These are phyloP conservation scores for Psilocybe mexicana DNA, from an alignment of 1,284 basidiomycete genomes.

Conservation along the genomic window DNA sequence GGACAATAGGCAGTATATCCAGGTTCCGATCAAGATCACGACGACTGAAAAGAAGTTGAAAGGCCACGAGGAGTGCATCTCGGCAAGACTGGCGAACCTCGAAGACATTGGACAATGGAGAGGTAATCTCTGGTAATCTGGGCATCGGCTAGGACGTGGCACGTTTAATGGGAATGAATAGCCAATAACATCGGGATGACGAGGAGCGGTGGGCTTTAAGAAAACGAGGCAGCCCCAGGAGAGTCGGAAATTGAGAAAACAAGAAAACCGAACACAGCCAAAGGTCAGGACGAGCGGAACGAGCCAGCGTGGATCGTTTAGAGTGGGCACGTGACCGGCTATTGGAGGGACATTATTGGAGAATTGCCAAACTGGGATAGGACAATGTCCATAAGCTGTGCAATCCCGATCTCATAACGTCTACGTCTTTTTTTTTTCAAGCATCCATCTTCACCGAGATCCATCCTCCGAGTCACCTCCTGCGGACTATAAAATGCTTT, in stretches of 20 bases:
- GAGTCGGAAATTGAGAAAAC: conserved; percentile 23
- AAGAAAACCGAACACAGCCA: conserved; percentile 20
- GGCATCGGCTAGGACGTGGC: background rate
- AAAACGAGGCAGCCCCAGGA: conserved; percentile 15
- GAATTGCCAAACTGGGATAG: conserved; percentile 6
- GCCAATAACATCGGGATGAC: background rate
- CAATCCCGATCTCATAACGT: background rate
- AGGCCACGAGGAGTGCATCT: conserved; percentile 5
- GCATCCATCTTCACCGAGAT: conserved; percentile 14
- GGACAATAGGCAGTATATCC: conserved; percentile 1
- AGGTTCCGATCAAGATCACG: conserved; percentile 8
- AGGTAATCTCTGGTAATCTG: background rate
- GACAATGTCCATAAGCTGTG: conserved; percentile 7
- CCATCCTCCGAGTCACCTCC: conserved; percentile 19
- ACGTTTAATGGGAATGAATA: background rate
- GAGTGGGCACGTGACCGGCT: conserved; percentile 22
- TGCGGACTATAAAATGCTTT: conserved; percentile 30
- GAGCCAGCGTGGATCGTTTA: background rate
- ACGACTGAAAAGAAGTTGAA: background rate
- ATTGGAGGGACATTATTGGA: background rate
- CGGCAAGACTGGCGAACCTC: background rate
- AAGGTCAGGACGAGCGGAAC: background rate
- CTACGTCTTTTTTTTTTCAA: conserved; percentile 2
- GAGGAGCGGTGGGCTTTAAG: background rate
- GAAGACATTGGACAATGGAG: background rate